Conservation (phyloP, 345 rosid species). For the Syzygium aqueum region DNA sequence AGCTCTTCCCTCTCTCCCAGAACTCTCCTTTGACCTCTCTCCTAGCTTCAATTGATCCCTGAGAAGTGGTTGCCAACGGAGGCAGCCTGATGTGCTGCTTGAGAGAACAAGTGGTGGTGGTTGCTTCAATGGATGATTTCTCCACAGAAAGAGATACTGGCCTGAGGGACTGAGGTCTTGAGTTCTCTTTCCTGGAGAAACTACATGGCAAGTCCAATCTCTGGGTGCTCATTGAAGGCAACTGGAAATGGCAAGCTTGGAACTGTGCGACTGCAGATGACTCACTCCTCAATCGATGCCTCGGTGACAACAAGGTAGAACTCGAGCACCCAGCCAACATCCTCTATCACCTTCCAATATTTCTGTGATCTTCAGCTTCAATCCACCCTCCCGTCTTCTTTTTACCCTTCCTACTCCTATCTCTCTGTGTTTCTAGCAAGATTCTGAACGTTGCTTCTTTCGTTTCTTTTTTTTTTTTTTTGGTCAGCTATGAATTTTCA, state of each 20-base stretch:
- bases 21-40: conserved; percentile 51
- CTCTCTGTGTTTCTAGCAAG: conserved; percentile 24
- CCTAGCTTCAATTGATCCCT: conserved; percentile 20
- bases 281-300: conserved; percentile 95
- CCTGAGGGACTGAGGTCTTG: conserved; percentile 58
- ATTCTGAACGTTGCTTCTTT: conserved; percentile 7
- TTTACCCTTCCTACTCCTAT: conserved; percentile 31
- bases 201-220: conserved; percentile 86
- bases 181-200: conserved; percentile 68
- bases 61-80: conserved; percentile 60
- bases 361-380: conserved; percentile 4
- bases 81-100: conserved; percentile 87
- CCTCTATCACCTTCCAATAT: conserved; percentile 43
- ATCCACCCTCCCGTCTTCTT: conserved; percentile 40
- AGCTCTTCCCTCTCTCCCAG: conserved; percentile 58
- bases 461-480: not conserved
- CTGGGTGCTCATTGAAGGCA: conserved; percentile 92
- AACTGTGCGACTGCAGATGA: conserved; percentile 65
- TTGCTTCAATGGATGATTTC: conserved; percentile 48
- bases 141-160: conserved; percentile 74
- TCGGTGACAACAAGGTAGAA: conserved; percentile 92
- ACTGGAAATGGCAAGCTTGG: conserved; percentile 72
- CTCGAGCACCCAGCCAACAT: conserved; percentile 99
- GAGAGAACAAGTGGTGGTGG: conserved; percentile 56
- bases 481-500: not conserved